Conservation (phyloP, 495 filamentous ascomycete genomes). For the Chaetomium fimeti region DNA sequence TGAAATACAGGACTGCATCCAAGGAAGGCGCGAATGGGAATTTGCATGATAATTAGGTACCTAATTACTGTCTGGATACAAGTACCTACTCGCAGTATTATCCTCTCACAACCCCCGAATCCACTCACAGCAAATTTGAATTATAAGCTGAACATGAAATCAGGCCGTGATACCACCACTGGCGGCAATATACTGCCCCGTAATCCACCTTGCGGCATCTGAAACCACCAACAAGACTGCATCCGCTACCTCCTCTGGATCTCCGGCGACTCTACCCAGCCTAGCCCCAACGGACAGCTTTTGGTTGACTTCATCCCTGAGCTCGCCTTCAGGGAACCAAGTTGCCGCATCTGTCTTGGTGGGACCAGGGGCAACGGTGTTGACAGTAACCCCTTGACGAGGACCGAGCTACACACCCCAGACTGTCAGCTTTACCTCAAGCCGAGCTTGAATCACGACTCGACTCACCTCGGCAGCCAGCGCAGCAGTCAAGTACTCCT, state of each 20-base stretch:
- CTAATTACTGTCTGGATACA: too few species aligned
- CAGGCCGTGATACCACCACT: neutral
- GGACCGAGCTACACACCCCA: neutral
- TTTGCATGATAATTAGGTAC: too few species aligned
- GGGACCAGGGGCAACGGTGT: constrained; percentile 5
- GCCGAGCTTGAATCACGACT: neutral
- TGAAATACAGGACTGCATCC: too few species aligned
- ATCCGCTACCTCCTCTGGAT: neutral
- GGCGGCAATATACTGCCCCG: constrained; percentile 9
- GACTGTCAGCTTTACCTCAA: neutral
- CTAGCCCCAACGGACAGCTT: neutral
- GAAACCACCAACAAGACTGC: constrained; percentile 11
- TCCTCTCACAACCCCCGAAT: neutral
- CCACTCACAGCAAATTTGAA: neutral
- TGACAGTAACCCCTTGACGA: constrained; percentile 3
- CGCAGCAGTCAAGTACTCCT: constrained; percentile 5
- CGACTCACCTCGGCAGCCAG: constrained; percentile 1
- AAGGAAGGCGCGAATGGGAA: too few species aligned
- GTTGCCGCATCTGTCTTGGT: constrained; percentile 1
- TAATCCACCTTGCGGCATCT: constrained; percentile 9
- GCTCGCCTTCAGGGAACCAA: neutral
- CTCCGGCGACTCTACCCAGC: neutral
- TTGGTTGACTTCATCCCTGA: neutral
- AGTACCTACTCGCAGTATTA: too few species aligned
- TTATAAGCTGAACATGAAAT: too few species aligned